phyloP scores from a whole-genome alignment of 352 stramenopile genomes.

The Saprolegnia diclina region DNA sequence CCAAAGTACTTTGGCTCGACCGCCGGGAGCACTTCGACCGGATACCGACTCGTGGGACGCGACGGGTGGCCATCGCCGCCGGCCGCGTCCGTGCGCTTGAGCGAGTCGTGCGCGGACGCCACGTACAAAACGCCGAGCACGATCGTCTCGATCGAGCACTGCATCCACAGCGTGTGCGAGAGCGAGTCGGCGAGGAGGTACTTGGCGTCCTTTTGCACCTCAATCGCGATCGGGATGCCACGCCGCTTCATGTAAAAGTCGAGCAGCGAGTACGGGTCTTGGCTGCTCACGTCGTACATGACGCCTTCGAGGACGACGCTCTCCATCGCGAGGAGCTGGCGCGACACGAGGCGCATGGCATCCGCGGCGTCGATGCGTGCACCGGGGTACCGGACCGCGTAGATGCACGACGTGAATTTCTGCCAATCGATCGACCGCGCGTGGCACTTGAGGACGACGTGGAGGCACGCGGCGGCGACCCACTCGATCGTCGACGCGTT shows the following conservation, averaged over 20 bases:
- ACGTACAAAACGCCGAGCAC: constrained; percentile 20
- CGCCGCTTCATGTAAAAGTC: constrained; percentile 27
- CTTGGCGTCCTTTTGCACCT: constrained; percentile 37
- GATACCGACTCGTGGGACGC: background rate
- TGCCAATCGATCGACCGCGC: constrained; percentile 50
- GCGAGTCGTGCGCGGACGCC: background rate
- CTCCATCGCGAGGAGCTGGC: constrained; percentile 56
- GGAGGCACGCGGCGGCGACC: constrained; percentile 58
- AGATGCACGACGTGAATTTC: constrained; percentile 66
- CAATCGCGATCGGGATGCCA: background rate
- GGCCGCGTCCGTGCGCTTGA: background rate
- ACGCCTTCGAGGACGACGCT: constrained; percentile 61
- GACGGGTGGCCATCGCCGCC: background rate
- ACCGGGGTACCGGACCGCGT: constrained; percentile 44
- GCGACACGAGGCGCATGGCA: constrained; percentile 42
- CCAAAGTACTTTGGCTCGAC: background rate
- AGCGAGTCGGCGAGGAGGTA: constrained; percentile 29
- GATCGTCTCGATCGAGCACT: constrained; percentile 11
- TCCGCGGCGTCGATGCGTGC: constrained; percentile 25
- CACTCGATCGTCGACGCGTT: constrained; percentile 53
- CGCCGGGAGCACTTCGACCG: constrained; percentile 1
- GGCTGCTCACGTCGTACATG: constrained; percentile 63
- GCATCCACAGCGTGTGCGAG: constrained; percentile 23
- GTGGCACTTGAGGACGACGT: constrained; percentile 73
- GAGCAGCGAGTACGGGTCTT: constrained; percentile 65